These are phyloP conservation scores for Cryptococcus sp. DNA, from an alignment of 1,284 basidiomycete species.

Conservation along the genomic window DNA sequence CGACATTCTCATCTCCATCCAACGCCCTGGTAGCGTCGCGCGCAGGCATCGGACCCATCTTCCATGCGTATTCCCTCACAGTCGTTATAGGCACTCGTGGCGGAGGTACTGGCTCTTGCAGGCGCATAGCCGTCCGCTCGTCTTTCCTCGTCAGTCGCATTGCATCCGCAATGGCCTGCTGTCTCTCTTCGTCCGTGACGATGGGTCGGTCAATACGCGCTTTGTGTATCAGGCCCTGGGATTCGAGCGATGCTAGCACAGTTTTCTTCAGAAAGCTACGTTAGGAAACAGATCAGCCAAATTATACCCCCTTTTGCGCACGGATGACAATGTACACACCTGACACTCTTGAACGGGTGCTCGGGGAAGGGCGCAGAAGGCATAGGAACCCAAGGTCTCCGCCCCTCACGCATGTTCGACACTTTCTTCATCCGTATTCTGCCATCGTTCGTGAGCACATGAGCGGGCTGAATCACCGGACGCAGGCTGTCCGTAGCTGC, in stretches of 20 bases:
- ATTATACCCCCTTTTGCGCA: not conserved
- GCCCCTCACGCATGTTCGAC: slow-evolving; percentile 32
- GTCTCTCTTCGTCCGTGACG: slow-evolving; percentile 23
- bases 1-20: not conserved
- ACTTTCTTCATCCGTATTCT: slow-evolving; percentile 34
- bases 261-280: slow-evolving; percentile 31
- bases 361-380: slow-evolving; percentile 24
- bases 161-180: slow-evolving; percentile 21
- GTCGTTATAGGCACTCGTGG: slow-evolving; percentile 18
- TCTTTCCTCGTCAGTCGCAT: slow-evolving; percentile 15
- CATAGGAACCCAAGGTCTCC: slow-evolving; percentile 31
- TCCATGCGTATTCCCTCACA: slow-evolving; percentile 22
- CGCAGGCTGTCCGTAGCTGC: slow-evolving; percentile 21
- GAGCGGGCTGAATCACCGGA: slow-evolving; percentile 18
- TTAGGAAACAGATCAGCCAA: not conserved
- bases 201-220: slow-evolving; percentile 15
- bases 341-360: slow-evolving; percentile 32
- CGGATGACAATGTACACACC: slow-evolving; percentile 17
- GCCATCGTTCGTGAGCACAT: slow-evolving; percentile 22
- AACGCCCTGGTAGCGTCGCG: not conserved
- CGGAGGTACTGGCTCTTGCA: slow-evolving; percentile 10
- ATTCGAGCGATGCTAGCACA: slow-evolving; percentile 27
- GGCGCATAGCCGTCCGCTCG: slow-evolving; percentile 13
- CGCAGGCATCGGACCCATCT: slow-evolving; percentile 20
- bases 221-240: slow-evolving; percentile 29